Evolutionary conservation across 202 grass and related monocot genomes (phyloP).

Genomic region (Cymbopogon flexuosus): DNA sequence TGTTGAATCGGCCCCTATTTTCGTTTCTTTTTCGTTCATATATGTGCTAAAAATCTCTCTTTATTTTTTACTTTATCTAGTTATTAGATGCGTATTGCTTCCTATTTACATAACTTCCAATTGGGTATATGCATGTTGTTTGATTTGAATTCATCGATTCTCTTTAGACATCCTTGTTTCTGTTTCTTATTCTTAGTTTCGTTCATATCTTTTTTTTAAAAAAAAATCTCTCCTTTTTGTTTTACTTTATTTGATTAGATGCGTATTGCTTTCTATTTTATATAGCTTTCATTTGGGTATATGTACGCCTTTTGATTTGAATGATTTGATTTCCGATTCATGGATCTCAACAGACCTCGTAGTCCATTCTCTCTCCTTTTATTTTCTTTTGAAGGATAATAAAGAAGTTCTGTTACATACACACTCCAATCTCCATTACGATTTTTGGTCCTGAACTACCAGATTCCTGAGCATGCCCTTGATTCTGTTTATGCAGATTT

Average conservation of each 20-base stretch:
- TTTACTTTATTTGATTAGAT: constrained; percentile 25
- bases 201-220: neutral
- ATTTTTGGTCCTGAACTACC: neutral
- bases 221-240: neutral
- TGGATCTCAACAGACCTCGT: constrained; percentile 38
- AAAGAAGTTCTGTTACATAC: constrained; percentile 4
- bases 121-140: constrained; percentile 16
- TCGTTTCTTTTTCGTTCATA: neutral
- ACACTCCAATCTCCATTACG: neutral
- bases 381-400: neutral
- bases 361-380: neutral
- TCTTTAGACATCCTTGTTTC: constrained; percentile 17
- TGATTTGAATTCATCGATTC: constrained; percentile 37
- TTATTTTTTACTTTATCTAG: neutral
- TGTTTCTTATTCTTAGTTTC: constrained; percentile 17
- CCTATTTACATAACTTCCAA: neutral
- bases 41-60: neutral
- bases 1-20: constrained; percentile 31
- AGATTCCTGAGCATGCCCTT: constrained; percentile 17
- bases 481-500: constrained; percentile 35
- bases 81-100: constrained; percentile 28
- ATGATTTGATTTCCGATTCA: constrained; percentile 27
- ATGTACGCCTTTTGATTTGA: constrained; percentile 28
- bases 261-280: constrained; percentile 21
- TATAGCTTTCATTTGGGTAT: constrained; percentile 4